Conservation (phyloP, 164 flowering plant species). For the Stephania cephalantha region DNA sequence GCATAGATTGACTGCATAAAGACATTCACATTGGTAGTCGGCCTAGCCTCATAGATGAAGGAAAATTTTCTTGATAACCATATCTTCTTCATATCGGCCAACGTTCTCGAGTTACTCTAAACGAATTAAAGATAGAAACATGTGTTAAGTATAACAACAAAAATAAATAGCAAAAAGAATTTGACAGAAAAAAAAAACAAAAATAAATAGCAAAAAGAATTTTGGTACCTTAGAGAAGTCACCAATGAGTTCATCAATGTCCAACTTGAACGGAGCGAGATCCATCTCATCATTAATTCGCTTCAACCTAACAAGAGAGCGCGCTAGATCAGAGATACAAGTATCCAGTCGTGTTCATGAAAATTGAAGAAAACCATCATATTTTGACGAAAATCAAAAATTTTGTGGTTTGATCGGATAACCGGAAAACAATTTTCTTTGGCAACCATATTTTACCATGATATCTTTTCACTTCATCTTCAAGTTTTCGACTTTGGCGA, state of each 20-base stretch:
- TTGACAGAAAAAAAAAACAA: no score
- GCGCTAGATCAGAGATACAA: no score
- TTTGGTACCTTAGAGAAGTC: slow-evolving; percentile 53
- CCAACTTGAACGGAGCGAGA: slow-evolving; percentile 55
- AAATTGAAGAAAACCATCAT: no score
- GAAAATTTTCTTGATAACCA: slow-evolving; percentile 77
- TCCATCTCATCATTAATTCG: slow-evolving; percentile 31
- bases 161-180: no score
- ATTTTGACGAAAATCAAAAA: no score
- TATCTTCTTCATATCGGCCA: slow-evolving; percentile 69
- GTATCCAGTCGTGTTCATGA: no score
- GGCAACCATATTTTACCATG: no score
- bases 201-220: background rate
- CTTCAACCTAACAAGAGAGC: background rate
- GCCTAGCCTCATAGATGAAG: slow-evolving; percentile 69
- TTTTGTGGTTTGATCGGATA: no score
- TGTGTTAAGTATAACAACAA: background rate
- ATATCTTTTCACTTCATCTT: no score
- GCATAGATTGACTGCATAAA: slow-evolving; percentile 82
- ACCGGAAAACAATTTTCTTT: no score
- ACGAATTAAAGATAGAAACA: background rate
- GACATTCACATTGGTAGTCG: slow-evolving; percentile 44
- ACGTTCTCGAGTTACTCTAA: slow-evolving; percentile 44
- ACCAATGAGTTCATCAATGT: slow-evolving; percentile 73
- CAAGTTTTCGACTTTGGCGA: no score